Base-by-base conservation (phyloP, 2,329 filamentous ascomycete genomes). In the Neofusicoccum parvum region DNA sequence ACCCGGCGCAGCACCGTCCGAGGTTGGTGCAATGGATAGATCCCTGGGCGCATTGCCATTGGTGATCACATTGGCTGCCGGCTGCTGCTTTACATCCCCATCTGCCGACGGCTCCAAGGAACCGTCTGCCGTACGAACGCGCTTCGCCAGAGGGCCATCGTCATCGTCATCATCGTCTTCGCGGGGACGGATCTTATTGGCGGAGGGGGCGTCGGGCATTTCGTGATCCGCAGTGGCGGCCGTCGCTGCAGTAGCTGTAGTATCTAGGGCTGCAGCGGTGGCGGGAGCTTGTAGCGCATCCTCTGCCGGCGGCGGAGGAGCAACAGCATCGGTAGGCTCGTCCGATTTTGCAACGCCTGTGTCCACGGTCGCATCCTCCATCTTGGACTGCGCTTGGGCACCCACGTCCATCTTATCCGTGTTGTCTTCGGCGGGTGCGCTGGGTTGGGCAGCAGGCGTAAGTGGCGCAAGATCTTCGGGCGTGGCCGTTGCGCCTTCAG, bases 111-210 rank as follows among this genome's bases (percentile, higher is more conserved):
- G 41, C 37, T 53, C 50, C 41, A 46, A 6, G 2, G 64, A 64
- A 48, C 70, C 74, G 17, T 73, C 72, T 20, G 91, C 90, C 0
- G 92, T 90, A 79, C 89, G 94, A 43, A 91, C 87, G 32, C 94
- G 89, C 81, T 97, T 97, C 1, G 92, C 86, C 15, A 87, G 86
- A 62, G 90, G 92, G 69, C 92, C 81, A n/a, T 74, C 80, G 20
- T 83, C 81, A 20, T 74, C 80, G 23, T 83, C 81, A 17, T 82
- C 81, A 15, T 81, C 80, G 69, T 92, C 89, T 66, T 96, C 92
- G 14, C 94, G 89, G 70, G 89, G 90, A 11, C 92, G 88, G 1
- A 92, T 84, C 56, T 76, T 76, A 37, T 76, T 76, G n/a, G 76
- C 75, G 2, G 71, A 68, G 6, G 77, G 77, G 46, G 75, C 76